Evolutionary conservation across 202 grass and related monocot species (phyloP).

Genomic region (Setaria viridis): DNA sequence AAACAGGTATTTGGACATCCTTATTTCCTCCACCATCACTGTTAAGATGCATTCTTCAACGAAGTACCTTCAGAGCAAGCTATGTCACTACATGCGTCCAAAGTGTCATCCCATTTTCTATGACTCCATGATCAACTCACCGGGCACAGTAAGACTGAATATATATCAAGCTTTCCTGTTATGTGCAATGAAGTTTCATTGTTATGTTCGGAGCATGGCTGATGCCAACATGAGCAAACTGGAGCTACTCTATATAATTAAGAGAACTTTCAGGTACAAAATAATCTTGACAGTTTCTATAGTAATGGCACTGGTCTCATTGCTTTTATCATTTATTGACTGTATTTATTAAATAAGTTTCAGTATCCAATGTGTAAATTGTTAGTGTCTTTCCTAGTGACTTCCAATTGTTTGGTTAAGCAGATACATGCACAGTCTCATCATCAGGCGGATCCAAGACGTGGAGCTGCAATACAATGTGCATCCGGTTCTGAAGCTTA

Average conservation of each 20-base stretch:
- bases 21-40: conserved; percentile 75
- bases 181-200: conserved; percentile 96
- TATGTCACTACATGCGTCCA: conserved; percentile 70
- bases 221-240: conserved; percentile 38
- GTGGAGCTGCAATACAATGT: conserved; percentile 48
- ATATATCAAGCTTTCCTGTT: conserved; percentile 81
- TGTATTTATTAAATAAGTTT: background rate
- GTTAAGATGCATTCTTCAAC: conserved; percentile 51
- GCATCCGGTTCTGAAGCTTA: conserved; percentile 57
- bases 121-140: conserved; percentile 83
- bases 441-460: conserved; percentile 53
- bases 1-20: conserved; percentile 69
- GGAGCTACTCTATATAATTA: conserved; percentile 62
- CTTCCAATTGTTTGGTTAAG: conserved; percentile 23
- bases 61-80: conserved; percentile 61
- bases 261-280: conserved; percentile 74
- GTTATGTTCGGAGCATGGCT: conserved; percentile 58
- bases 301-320: background rate
- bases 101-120: conserved; percentile 92
- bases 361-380: background rate
- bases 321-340: background rate
- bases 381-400: background rate
- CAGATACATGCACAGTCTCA: conserved; percentile 80
- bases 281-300: conserved; percentile 7
- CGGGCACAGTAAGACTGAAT: conserved; percentile 72